Evolutionary conservation across 352 stramenopile genomes (phyloP), one percentile per base, ranked within the genome.

Genomic region (Pilasporangium apinafurcum): DNA sequence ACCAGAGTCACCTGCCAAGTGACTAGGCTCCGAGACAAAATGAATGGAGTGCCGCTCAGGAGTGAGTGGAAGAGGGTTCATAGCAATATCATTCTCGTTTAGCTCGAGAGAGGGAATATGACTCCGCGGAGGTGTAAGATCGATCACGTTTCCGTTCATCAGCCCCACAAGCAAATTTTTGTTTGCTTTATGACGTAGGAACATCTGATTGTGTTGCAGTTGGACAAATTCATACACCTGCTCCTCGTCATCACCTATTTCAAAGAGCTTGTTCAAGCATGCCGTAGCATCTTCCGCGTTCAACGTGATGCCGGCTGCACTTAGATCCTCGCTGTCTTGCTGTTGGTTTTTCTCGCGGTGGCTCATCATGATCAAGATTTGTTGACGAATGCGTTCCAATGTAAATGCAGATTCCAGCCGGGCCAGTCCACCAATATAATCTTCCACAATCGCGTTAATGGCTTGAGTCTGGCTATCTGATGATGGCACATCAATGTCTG

Each of bases 351-450:
- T 48, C 38, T 40, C 29, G 13, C 36, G 65, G 17, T 51, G 56
- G 44, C 63, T 77, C 50, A 62, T 69, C 51, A 57, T 60, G 12
- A 68, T 59, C 41, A 71, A 62, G 21, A 86, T 56, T 44, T 81
- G 65, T 27, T 91, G 79, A 0, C 79, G 76, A 8, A 85, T 53
- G 12, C 68, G 65, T 32, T 92, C 79, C 13, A 92, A 44, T 3
- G 76, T 58, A 16, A 79, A 63, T 6, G 53, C 68, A 3, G 68
- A 48, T 16, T 86, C 75, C 6, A 91, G 52, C 5, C 65, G 62
- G 27, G 65, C 53, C 25, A 87, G 47, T 1, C 55, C 65, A 17
- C 31, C 56, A 31, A 84, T 63, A 20, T 85, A 56, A 7, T 46
- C 35, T 13, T 46, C 32, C 8, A 64, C 48, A 8, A 58, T 48